A percentile compares a stretch with the other conserved stretches of the same genome.
Conservation (phyloP, 371 early-diverging fungal genomes). For the Mucor indicus region DNA sequence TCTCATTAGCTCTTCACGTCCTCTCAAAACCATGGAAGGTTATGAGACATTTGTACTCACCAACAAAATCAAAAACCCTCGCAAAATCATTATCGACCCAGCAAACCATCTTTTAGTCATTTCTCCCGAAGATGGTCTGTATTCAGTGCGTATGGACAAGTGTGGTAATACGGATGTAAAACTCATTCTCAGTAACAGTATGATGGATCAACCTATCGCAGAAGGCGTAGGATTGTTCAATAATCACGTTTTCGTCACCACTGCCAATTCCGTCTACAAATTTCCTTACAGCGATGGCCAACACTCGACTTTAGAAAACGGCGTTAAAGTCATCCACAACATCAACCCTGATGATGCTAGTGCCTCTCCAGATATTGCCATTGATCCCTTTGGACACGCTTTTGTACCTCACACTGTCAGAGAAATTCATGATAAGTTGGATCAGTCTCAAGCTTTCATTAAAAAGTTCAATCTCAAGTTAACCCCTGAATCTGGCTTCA, state of each 20-base stretch:
- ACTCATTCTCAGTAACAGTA: constrained; percentile 10
- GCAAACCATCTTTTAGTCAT: constrained; percentile 38
- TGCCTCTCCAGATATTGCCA: constrained; percentile 25
- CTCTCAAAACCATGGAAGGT: constrained; percentile 29
- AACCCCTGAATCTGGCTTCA: constrained; percentile 34
- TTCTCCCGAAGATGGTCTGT: constrained; percentile 23
- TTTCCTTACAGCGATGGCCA: constrained; percentile 46
- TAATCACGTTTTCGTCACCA: constrained; percentile 30
- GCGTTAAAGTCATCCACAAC: constrained; percentile 24
- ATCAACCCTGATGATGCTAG: constrained; percentile 13
- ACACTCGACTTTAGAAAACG: constrained; percentile 25
- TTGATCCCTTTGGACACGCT: constrained; percentile 38
- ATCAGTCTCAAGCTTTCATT: constrained; percentile 26
- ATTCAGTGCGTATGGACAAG: constrained; percentile 41
- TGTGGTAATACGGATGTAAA: constrained; percentile 36
- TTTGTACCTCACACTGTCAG: constrained; percentile 31
- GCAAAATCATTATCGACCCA: constrained; percentile 32
- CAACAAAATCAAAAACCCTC: constrained; percentile 25
- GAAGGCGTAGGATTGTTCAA: constrained; percentile 27
- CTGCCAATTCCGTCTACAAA: constrained; percentile 28
- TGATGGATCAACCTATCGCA: constrained; percentile 11
- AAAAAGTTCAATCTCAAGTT: constrained; percentile 39
- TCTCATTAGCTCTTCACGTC: constrained; percentile 13
- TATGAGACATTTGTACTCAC: constrained; percentile 33
- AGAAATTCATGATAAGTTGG: constrained; percentile 5